Percentiles rank a stretch among this genome's conserved stretches.
These are phyloP conservation scores for Coprinopsis sp. DNA, from an alignment of 768 basidiomycete species.

Conservation along the genomic window DNA sequence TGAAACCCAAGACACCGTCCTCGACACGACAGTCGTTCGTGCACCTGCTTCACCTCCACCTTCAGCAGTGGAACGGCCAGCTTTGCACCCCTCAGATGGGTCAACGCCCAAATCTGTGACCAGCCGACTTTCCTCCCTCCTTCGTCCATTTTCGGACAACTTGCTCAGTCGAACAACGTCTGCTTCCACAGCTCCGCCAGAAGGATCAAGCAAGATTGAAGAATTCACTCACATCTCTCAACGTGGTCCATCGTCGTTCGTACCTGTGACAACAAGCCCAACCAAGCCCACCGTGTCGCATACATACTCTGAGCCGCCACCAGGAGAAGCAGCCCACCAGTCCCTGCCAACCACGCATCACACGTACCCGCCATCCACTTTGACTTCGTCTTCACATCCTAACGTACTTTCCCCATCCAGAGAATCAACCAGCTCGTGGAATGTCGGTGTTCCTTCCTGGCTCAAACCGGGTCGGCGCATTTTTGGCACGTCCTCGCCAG, in stretches of 20 bases:
- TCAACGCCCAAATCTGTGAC: constrained; percentile 27
- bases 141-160: constrained; percentile 64
- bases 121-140: constrained; percentile 57
- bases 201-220: constrained; percentile 39
- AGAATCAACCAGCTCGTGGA: constrained; percentile 51
- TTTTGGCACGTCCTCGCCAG: constrained; percentile 25
- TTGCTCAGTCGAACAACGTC: constrained; percentile 17
- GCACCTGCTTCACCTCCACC: constrained; percentile 29
- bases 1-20: constrained; percentile 32
- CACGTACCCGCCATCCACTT: constrained; percentile 78
- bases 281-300: constrained; percentile 16
- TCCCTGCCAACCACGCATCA: constrained; percentile 39
- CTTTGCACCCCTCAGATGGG: constrained; percentile 31
- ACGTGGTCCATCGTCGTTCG: constrained; percentile 51
- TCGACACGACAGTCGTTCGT: constrained; percentile 58
- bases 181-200: constrained; percentile 23
- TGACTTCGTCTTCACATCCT: constrained; percentile 42
- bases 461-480: constrained; percentile 47
- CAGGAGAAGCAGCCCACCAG: constrained; percentile 9
- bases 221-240: constrained; percentile 72
- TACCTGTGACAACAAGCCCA: constrained; percentile 53
- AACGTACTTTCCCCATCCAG: constrained; percentile 44
- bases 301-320: constrained; percentile 2
- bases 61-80: constrained; percentile 36
- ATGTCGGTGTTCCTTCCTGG: constrained; percentile 70